Evolutionary conservation across 768 basidiomycete genomes (phyloP), one percentile per base, ranked within the genome.

Genomic region (Pleurotus citrinopileatus): DNA sequence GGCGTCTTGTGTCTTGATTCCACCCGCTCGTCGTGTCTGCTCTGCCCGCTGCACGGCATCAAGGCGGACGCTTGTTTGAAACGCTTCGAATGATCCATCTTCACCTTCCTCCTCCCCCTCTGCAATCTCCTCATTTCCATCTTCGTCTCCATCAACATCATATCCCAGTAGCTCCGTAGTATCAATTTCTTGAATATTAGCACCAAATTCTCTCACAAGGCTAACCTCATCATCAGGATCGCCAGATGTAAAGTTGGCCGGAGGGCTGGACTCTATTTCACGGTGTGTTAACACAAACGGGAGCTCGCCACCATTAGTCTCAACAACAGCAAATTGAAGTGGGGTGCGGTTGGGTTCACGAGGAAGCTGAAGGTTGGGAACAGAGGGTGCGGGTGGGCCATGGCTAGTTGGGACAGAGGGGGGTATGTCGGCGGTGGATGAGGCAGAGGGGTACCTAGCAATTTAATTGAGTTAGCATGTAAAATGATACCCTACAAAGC

Each of bases 241-340:
- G 5, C 42, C 12, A 13, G 10, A 9, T 17, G 17, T 10, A 43
- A 23, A 10, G 42, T 10, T 43, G 9, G 22, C 19, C 2, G 42
- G 15, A 10, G 2, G 3, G 22, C 78, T 71, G 78, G 76, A 15
- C 15, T 15, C 32, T 7, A 15, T 34, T 34, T 34, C 32, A 34
- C 15, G 32, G 7, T 34, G 32, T 7, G 32, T 34, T 34, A 34
- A 34, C 7, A 34, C 32, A 34, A 34, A 34, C 7, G 32, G 32
- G 7, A 34, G 32, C 32, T 34, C 32, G 15, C 15, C 32, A 15
- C 32, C 7, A 15, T 15, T 7, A 7, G 32, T 34, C 32, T 34
- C 32, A 7, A 34, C 7, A 34, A 34, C n/a, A n/a, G n/a, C n/a
- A n/a, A n/a, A n/a, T n/a, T n/a, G n/a, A n/a, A n/a, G n/a, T n/a